These are phyloP conservation scores for Botrytis pseudocinerea DNA, from an alignment of 2,329 filamentous ascomycete genomes.

Conservation along the genomic window DNA sequence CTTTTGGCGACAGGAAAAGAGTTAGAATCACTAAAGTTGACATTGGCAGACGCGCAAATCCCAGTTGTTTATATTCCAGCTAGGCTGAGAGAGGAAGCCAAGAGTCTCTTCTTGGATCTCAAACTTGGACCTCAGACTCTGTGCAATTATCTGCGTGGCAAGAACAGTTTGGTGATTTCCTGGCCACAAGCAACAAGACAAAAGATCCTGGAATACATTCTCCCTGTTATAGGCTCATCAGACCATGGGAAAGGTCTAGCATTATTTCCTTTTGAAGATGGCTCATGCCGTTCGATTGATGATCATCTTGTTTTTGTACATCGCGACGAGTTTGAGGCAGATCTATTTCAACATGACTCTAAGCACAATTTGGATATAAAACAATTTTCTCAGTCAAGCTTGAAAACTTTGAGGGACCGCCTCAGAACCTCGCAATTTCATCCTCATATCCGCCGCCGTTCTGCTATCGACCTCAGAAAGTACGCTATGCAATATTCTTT, in stretches of 20 bases:
- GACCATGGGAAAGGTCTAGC: constrained; percentile 26
- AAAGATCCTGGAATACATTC: constrained; percentile 31
- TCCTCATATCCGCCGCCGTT: constrained; percentile 30
- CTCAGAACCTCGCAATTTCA: constrained; percentile 25
- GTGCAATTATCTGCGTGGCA: constrained; percentile 25
- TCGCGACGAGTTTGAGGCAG: constrained; percentile 29
- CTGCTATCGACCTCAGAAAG: constrained; percentile 21
- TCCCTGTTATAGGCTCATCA: constrained; percentile 22
- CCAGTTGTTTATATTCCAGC: constrained; percentile 34
- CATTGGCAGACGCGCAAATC: constrained; percentile 31
- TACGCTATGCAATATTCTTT: constrained; percentile 30
- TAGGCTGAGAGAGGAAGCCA: constrained; percentile 18
- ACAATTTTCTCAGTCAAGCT: constrained; percentile 22
- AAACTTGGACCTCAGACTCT: constrained; percentile 26
- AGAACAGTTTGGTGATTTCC: constrained; percentile 2
- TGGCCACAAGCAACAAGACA: constrained; percentile 27
- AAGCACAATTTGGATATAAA: constrained; percentile 29
- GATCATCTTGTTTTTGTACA: constrained; percentile 26
- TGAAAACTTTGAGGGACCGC: constrained; percentile 10
- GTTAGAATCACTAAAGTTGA: constrained; percentile 24
- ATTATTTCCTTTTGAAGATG: constrained; percentile 35
- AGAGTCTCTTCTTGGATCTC: constrained; percentile 25
- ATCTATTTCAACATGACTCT: constrained; percentile 28
- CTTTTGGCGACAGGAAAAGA: constrained; percentile 27
- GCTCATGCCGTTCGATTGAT: constrained; percentile 28